Base-by-base conservation (phyloP, 2,329 filamentous ascomycete genomes). In the Cladosporium sp. region DNA sequence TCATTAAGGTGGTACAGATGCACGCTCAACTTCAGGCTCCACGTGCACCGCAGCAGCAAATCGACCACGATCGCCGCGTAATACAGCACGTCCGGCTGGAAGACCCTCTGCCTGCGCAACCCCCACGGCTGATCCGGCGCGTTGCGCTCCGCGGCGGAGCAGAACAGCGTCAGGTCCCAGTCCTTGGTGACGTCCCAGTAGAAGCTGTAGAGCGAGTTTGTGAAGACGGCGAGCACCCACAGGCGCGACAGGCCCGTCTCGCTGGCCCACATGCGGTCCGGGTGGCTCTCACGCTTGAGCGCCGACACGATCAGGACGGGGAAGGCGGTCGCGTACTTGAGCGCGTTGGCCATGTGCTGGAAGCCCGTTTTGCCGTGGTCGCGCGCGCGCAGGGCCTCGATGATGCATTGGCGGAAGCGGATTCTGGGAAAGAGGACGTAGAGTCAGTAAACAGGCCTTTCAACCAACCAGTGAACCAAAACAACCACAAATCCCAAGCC, bases 111-210 rank as follows among this genome's bases (percentile, higher is more conserved):
- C 46, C 83, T 78, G 28, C 93, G 84, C 42, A 98, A 76, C 1
- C 88, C 93, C 67, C 82, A 93, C 0, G 89, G 52, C n/a, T 54
- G 52, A 18, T 49, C 52, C 3, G 52, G 82, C 61, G 91, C 80
- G 58, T 77, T 76, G 57, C 85, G 81, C 56, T 81, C 76, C 35
- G 71, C 41, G 13, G 42, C 28, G 49, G 56, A 43, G 2, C 85
- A 81, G 65, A 97, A 87, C 11, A 97, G 77, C 0, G 86, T 88
- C 57, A 98, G 77, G 66, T 97, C 93, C 93, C 93, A 98, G 75
- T 98, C 93, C 73, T 91, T 93, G 52, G 89, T 80, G 31, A 97
- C 84, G 64, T 98, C 93, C 93, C 93, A 98, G 77, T 93, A 98
- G 74, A 97, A 97, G n/a, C 87, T 90, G 72, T 95, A 98, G 42